Base-by-base conservation (phyloP, 352 stramenopile genomes). In the Phytophthora fragariaefolia region DNA sequence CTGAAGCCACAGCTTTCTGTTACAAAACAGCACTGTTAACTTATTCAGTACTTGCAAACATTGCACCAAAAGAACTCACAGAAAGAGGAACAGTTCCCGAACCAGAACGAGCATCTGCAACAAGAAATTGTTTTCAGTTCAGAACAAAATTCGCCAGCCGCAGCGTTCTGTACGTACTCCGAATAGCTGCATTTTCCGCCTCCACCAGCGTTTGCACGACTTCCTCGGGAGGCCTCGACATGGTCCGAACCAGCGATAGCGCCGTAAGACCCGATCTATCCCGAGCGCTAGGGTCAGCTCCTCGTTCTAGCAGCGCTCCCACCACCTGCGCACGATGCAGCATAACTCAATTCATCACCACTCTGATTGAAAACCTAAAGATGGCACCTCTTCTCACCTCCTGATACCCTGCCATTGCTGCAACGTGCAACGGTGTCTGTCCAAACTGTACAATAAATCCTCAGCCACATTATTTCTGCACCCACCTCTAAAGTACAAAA, bases 391-490 rank as follows among this genome's bases (percentile, higher is more conserved):
- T 51, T 36, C 52, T 18, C 51, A 87, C 80, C 59, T 96, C 71
- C 9, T 67, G 51, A 50, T 81, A 90, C 3, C 87, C 85, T 23
- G 71, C 79, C 73, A 96, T 83, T 0, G 87, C 78, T 42, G 87
- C 82, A 52, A 90, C 69, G 76, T 96, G 87, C 51, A 94, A 57
- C 27, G 82, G 77, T 18, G 83, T 92, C 38, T 81, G 82, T 18
- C 84, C 87, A 76, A 92, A 90, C 81, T 91, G 36, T 34, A 66
- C 23, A 32, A 56, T 23, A 71, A 23, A 10, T 49, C 26, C 30
- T 49, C 36, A 17, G 54, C 2, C 9, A 50, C 24, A 32, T 20
- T 24, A 45, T 1, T 22, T 17, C 6, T 18, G 2, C 12, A 18
- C 12, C 24, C 2, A 22, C 5, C 9, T 13, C 6, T 4, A 9